Percentiles rank a stretch among this genome's conserved stretches.
Conservation (phyloP, 495 filamentous ascomycete genomes). For the Delitschia confertaspora region DNA sequence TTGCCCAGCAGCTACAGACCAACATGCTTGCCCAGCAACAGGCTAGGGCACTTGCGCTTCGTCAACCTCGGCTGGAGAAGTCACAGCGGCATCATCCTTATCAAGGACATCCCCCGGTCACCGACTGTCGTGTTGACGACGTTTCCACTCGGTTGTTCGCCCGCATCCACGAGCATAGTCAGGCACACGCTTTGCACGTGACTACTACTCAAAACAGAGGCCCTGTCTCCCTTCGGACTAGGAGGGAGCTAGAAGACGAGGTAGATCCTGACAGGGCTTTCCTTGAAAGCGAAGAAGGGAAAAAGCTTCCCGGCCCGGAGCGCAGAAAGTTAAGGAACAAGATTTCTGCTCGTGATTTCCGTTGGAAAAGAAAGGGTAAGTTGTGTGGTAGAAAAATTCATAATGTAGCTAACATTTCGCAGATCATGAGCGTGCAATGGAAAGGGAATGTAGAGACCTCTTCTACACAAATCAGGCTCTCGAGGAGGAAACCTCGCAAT, state of each 20-base stretch:
- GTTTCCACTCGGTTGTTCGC: conserved; percentile 76
- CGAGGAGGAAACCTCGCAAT: conserved; percentile 68
- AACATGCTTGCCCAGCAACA: conserved; percentile 29
- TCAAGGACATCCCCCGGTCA: conserved; percentile 10
- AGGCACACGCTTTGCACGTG: conserved; percentile 41
- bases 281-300: conserved; percentile 89
- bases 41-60: no score
- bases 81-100: conserved; percentile 23
- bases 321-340: conserved; percentile 93
- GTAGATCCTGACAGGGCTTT: conserved; percentile 98
- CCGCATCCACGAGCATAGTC: conserved; percentile 66
- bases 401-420: conserved; percentile 41
- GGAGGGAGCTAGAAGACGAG: conserved; percentile 90
- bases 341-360: conserved; percentile 93
- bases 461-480: conserved; percentile 63
- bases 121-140: conserved; percentile 49
- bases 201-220: conserved; percentile 38
- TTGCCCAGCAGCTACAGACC: conserved; percentile 51
- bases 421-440: conserved; percentile 65
- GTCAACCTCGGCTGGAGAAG: no score
- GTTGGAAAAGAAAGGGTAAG: conserved; percentile 90
- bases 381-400: conserved; percentile 1
- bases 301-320: conserved; percentile 93
- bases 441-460: conserved; percentile 62
- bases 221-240: conserved; percentile 48